Percentiles rank a stretch among this genome's conserved stretches.
Evolutionary conservation across 441 rosid species (phyloP).

Genomic region (Corymbia calophylla): DNA sequence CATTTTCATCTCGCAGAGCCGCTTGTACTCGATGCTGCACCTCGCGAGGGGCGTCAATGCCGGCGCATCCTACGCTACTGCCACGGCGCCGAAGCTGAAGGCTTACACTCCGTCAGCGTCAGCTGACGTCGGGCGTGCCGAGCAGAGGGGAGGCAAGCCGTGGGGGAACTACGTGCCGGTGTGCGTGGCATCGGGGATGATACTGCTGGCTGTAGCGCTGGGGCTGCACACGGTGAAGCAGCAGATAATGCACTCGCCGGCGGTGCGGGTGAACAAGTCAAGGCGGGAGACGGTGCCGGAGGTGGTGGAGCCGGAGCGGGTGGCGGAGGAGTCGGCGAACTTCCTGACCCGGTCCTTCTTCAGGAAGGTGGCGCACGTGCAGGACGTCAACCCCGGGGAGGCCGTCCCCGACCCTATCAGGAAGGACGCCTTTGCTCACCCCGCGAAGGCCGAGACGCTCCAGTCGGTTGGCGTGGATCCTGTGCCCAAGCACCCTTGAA

Average conservation of each 20-base stretch:
- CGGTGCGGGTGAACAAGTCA: slow-evolving; percentile 55
- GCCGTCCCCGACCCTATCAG: slow-evolving; percentile 7
- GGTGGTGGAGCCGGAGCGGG: slow-evolving; percentile 47
- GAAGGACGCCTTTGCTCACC: slow-evolving; percentile 18
- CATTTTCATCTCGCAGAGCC: slow-evolving; percentile 11
- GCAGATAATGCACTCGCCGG: slow-evolving; percentile 43
- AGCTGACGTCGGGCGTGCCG: slow-evolving; percentile 3
- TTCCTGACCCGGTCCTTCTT: slow-evolving; percentile 40
- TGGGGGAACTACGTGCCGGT: slow-evolving; percentile 40
- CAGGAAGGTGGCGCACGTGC: slow-evolving; percentile 61
- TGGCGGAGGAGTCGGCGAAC: slow-evolving; percentile 38
- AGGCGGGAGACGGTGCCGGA: slow-evolving; percentile 49
- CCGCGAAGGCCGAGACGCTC: background rate
- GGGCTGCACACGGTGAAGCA: slow-evolving; percentile 53
- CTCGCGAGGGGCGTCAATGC: background rate
- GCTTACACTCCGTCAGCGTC: slow-evolving; percentile 7
- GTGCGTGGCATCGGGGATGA: slow-evolving; percentile 49
- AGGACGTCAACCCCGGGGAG: slow-evolving; percentile 29
- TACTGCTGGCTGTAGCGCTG: slow-evolving; percentile 26
- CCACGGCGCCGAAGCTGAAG: slow-evolving; percentile 23
- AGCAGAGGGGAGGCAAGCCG: background rate
- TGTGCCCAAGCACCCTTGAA: background rate
- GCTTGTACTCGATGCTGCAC: slow-evolving; percentile 15
- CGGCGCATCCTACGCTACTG: slow-evolving; percentile 19
- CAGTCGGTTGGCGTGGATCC: slow-evolving; percentile 3